A percentile compares a stretch with the other conserved stretches of the same genome.
These are phyloP conservation scores for Fragilariopsis cylindrus DNA, from an alignment of 108 stramenopile species.

Conservation along the genomic window DNA sequence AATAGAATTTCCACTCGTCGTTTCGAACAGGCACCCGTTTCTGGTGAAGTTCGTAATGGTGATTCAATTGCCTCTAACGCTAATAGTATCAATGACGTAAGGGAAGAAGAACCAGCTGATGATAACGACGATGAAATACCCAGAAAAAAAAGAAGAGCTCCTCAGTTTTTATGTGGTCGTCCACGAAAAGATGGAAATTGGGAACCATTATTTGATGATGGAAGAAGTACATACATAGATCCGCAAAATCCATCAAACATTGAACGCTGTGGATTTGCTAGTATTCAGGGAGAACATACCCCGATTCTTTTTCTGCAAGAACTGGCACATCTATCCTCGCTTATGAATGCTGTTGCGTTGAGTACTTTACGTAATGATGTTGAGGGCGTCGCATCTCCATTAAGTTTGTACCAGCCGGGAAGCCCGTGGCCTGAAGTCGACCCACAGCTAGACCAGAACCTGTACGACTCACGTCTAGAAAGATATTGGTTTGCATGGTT, in stretches of 20 bases:
- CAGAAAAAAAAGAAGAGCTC: not conserved
- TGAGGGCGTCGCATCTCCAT: constrained; percentile 61
- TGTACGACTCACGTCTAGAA: constrained; percentile 38
- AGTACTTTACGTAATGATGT: constrained; percentile 64
- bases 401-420: constrained; percentile 49
- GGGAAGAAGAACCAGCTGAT: not conserved
- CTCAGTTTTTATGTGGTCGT: not conserved
- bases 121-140: not conserved
- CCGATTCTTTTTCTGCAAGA: constrained; percentile 63
- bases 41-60: not conserved
- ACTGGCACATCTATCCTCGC: constrained; percentile 58
- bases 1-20: not conserved
- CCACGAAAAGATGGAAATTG: not conserved
- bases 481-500: constrained; percentile 32
- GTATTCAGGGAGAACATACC: not conserved
- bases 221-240: not conserved
- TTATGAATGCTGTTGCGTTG: constrained; percentile 66
- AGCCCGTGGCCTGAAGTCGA: constrained; percentile 60
- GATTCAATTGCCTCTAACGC: not conserved
- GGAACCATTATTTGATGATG: not conserved
- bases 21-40: not conserved
- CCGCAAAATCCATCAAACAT: not conserved
- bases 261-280: not conserved
- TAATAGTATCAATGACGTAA: no score
- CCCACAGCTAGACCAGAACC: constrained; percentile 40